A percentile compares a stretch with the other conserved stretches of the same genome.
phyloP scores from a whole-genome alignment of 1,284 basidiomycete genomes.

The Paramarasmius palmivorus region DNA sequence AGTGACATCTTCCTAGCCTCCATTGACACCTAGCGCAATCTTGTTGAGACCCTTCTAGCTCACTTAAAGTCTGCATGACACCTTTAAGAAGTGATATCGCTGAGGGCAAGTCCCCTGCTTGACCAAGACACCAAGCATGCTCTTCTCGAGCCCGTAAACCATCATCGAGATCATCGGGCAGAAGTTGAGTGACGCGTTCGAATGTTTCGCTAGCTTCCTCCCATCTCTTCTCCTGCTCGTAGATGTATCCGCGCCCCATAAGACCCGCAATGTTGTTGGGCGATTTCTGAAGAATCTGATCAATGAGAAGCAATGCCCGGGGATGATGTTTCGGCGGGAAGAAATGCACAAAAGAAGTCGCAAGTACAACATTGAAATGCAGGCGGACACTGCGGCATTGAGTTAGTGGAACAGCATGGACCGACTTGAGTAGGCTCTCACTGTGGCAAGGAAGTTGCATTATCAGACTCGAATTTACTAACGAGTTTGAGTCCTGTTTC shows the following conservation, averaged over 20 bases:
- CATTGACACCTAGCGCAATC: slow-evolving; percentile 75
- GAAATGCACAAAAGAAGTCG: slow-evolving; percentile 79
- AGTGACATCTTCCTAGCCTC: slow-evolving; percentile 13
- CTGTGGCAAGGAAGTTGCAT: slow-evolving; percentile 57
- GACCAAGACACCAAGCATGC: slow-evolving; percentile 82
- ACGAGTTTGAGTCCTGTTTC: slow-evolving; percentile 71
- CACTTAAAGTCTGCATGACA: slow-evolving; percentile 60
- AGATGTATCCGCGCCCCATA: slow-evolving; percentile 77
- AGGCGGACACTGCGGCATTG: slow-evolving; percentile 46
- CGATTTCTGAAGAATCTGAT: slow-evolving; percentile 66
- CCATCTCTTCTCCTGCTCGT: slow-evolving; percentile 71
- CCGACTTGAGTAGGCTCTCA: slow-evolving; percentile 28
- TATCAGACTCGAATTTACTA: slow-evolving; percentile 55
- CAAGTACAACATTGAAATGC: slow-evolving; percentile 66
- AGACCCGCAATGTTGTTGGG: slow-evolving; percentile 68
- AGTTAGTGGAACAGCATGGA: slow-evolving; percentile 2
- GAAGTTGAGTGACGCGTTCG: slow-evolving; percentile 44
- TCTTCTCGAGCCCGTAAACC: slow-evolving; percentile 82
- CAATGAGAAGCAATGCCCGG: slow-evolving; percentile 74
- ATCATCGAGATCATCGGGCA: slow-evolving; percentile 46
- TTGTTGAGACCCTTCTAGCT: slow-evolving; percentile 49
- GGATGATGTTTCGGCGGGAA: slow-evolving; percentile 90
- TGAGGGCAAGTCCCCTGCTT: slow-evolving; percentile 50
- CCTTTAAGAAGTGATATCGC: slow-evolving; percentile 59
- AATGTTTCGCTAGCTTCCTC: slow-evolving; percentile 69